phyloP scores from a whole-genome alignment of 495 filamentous ascomycete species.

The Sabuloglossum arenarium region DNA sequence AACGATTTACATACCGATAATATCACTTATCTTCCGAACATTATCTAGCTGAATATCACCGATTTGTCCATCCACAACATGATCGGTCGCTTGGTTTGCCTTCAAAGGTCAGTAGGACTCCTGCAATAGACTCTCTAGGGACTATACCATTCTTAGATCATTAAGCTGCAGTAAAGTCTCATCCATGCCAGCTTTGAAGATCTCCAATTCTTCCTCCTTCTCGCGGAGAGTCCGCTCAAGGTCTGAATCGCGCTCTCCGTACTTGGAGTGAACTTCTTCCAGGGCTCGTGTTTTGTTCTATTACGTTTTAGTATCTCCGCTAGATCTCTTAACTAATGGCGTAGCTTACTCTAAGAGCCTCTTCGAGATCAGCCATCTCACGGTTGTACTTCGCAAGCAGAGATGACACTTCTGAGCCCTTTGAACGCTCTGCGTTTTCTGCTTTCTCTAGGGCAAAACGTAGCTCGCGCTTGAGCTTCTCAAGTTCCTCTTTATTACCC shows the following conservation, averaged over 20 bases:
- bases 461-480: conserved; percentile 92
- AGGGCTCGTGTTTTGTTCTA: conserved; percentile 65
- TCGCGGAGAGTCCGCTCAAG: conserved; percentile 65
- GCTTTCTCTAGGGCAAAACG: conserved; percentile 81
- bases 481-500: conserved; percentile 76
- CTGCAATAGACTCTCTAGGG: background rate
- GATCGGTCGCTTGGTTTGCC: conserved; percentile 28
- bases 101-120: background rate
- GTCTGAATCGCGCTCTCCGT: conserved; percentile 64
- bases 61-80: conserved; percentile 72
- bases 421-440: conserved; percentile 78
- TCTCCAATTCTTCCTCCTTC: conserved; percentile 93
- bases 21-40: conserved; percentile 84
- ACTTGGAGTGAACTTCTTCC: conserved; percentile 60
- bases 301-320: conserved; percentile 10
- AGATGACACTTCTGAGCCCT: conserved; percentile 82
- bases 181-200: conserved; percentile 93
- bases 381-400: conserved; percentile 91
- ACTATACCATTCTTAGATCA: conserved; percentile 43
- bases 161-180: conserved; percentile 80
- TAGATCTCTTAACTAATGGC: background rate
- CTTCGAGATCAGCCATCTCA: conserved; percentile 90
- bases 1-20: conserved; percentile 30
- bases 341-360: conserved; percentile 45
- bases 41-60: conserved; percentile 70